These are phyloP conservation scores for Cladosporium sp. DNA, from an alignment of 2,329 filamentous ascomycete genomes.

Conservation along the genomic window DNA sequence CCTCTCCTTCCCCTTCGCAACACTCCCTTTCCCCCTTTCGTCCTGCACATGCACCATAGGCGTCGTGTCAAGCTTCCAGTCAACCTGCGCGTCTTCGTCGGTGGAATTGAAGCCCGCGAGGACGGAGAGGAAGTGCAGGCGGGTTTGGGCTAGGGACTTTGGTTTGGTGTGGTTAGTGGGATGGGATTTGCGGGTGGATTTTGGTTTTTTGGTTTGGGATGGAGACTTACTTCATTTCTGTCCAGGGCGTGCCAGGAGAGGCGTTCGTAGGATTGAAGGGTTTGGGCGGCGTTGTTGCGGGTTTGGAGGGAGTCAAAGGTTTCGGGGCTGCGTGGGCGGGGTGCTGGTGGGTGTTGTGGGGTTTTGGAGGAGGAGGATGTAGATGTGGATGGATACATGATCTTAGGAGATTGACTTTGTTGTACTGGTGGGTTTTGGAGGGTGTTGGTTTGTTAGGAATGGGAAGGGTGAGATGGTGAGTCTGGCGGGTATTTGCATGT, in stretches of 20 bases:
- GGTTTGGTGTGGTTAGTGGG: neutral
- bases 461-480: too few species aligned
- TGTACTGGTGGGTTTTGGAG: too few species aligned
- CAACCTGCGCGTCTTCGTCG: conserved; percentile 14
- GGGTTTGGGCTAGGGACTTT: conserved; percentile 30
- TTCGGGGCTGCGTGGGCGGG: conserved; percentile 18
- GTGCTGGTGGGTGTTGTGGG: neutral
- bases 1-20: neutral
- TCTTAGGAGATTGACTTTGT: neutral
- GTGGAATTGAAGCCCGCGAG: conserved; percentile 26
- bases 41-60: conserved; percentile 9
- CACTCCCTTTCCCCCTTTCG: conserved; percentile 1
- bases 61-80: conserved; percentile 26
- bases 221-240: conserved; percentile 25
- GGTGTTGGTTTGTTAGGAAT: too few species aligned
- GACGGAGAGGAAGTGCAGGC: conserved; percentile 28
- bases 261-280: conserved; percentile 30
- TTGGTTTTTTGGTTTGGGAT: neutral
- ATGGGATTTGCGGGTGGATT: neutral
- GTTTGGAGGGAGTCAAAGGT: conserved; percentile 21
- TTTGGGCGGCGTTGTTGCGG: conserved; percentile 24
- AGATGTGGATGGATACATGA: neutral
- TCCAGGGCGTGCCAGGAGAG: conserved; percentile 26
- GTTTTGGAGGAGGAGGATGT: neutral
- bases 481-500: conserved; percentile 6